These are phyloP conservation scores for Candida sanyaensis DNA, from an alignment of 1,139 yeast species.

Conservation along the genomic window DNA sequence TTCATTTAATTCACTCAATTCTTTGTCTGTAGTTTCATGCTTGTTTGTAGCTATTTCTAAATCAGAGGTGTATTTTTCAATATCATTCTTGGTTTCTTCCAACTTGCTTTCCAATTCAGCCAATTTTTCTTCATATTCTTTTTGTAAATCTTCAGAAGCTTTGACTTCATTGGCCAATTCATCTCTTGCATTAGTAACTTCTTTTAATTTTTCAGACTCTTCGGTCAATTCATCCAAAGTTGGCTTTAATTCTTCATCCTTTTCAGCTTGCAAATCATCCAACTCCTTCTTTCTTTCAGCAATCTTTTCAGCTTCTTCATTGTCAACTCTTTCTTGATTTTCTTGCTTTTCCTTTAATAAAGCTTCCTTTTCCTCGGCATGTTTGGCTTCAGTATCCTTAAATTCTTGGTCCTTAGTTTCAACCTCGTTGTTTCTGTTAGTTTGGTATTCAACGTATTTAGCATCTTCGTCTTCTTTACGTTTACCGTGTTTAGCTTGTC, in stretches of 20 bases:
- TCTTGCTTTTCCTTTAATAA: conserved; percentile 40
- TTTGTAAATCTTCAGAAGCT: conserved; percentile 31
- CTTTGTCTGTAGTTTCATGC: conserved; percentile 35
- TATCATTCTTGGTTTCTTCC: conserved; percentile 39
- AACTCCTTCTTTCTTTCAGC: conserved; percentile 44
- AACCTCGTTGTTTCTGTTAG: conserved; percentile 39
- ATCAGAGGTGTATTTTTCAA: conserved; percentile 34
- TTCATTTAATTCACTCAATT: conserved; percentile 31
- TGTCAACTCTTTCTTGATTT: conserved; percentile 42
- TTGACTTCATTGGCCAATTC: conserved; percentile 38
- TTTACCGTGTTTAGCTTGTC: conserved; percentile 39
- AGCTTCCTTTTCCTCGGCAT: conserved; percentile 39
- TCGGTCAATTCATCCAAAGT: conserved; percentile 41
- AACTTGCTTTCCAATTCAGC: conserved; percentile 39
- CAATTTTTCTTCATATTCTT: conserved; percentile 36
- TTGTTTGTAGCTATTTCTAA: conserved; percentile 31
- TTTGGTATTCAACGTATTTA: conserved; percentile 34
- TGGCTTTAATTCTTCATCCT: conserved; percentile 45
- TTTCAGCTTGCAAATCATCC: conserved; percentile 45
- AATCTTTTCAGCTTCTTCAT: conserved; percentile 45
- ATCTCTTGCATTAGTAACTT: conserved; percentile 40
- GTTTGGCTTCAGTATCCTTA: conserved; percentile 31
- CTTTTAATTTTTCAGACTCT: conserved; percentile 41
- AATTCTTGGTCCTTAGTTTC: conserved; percentile 36
- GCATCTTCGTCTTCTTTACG: conserved; percentile 42